Conservation (phyloP, 768 basidiomycete genomes). For the Mycena vulgaris region DNA sequence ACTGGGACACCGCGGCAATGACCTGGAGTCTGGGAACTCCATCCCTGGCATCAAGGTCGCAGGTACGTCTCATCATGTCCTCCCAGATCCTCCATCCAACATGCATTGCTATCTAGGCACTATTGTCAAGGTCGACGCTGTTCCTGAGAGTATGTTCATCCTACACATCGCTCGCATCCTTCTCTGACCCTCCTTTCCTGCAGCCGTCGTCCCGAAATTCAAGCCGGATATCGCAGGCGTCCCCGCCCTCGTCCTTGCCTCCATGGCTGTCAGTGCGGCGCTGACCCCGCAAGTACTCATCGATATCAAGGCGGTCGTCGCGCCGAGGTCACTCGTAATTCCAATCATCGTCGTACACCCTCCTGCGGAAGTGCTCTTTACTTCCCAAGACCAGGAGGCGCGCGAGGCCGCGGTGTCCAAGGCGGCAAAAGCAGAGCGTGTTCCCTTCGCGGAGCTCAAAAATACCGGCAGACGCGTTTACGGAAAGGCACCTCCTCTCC, state of each 20-base stretch:
- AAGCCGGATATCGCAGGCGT: neutral
- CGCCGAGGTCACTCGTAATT: neutral
- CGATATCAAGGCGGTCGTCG: no score
- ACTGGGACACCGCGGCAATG: no score
- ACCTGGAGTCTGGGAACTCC: no score
- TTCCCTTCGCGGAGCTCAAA: neutral
- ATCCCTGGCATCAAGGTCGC: no score
- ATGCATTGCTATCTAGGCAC: no score
- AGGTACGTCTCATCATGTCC: no score
- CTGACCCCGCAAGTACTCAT: neutral
- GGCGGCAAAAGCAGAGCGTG: neutral
- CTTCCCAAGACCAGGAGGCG: no score
- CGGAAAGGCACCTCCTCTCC: neutral
- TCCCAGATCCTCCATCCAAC: no score
- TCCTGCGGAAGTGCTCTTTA: neutral
- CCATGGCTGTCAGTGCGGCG: neutral
- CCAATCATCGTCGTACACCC: constrained; percentile 2
- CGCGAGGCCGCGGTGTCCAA: neutral
- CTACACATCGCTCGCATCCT: neutral
- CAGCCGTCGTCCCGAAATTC: neutral
- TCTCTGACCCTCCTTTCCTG: neutral
- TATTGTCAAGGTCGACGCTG: neutral
- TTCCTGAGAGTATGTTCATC: neutral
- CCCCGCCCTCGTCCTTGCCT: neutral
- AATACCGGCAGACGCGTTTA: neutral